phyloP scores from a whole-genome alignment of 371 early-diverging fungal species.

The Thermomucor indicae-seudaticae region DNA sequence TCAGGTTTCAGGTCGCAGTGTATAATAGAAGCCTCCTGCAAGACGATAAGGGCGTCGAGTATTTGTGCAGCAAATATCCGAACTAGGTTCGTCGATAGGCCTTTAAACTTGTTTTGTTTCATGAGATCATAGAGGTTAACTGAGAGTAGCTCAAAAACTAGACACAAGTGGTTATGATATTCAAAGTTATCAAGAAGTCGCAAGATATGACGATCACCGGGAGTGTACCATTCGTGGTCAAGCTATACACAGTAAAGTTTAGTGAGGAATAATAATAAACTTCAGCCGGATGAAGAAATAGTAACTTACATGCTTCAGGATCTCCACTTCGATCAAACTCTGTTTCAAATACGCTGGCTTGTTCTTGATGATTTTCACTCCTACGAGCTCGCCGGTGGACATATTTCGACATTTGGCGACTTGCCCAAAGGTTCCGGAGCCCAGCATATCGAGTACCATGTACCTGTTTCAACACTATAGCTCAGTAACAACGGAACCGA shows the following conservation, averaged over 20 bases:
- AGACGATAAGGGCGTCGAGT: conserved; percentile 75
- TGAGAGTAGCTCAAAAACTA: conserved; percentile 93
- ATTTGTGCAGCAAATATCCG: conserved; percentile 88
- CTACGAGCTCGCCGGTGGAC: conserved; percentile 82
- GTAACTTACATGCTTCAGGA: conserved; percentile 70
- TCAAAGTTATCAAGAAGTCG: conserved; percentile 92
- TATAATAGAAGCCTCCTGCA: conserved; percentile 83
- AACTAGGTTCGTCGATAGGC: conserved; percentile 85
- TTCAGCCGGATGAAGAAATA: background rate
- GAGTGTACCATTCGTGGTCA: conserved; percentile 78
- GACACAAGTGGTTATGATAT: conserved; percentile 90
- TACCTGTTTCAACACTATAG: too few relatives aligned
- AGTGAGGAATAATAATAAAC: background rate
- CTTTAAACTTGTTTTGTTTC: conserved; percentile 94
- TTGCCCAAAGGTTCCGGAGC: conserved; percentile 98
- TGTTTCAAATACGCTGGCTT: conserved; percentile 94
- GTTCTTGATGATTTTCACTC: conserved; percentile 97
- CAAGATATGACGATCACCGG: conserved; percentile 84
- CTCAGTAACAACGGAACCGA: too few relatives aligned
- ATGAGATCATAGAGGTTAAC: conserved; percentile 97
- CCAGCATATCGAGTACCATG: conserved; percentile 88
- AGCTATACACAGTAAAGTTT: conserved; percentile 40
- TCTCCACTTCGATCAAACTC: conserved; percentile 93
- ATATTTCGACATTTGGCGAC: conserved; percentile 93
- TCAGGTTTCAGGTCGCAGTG: conserved; percentile 99